Conservation (phyloP, 345 rosid species). For the Noccaea bulbosa region DNA sequence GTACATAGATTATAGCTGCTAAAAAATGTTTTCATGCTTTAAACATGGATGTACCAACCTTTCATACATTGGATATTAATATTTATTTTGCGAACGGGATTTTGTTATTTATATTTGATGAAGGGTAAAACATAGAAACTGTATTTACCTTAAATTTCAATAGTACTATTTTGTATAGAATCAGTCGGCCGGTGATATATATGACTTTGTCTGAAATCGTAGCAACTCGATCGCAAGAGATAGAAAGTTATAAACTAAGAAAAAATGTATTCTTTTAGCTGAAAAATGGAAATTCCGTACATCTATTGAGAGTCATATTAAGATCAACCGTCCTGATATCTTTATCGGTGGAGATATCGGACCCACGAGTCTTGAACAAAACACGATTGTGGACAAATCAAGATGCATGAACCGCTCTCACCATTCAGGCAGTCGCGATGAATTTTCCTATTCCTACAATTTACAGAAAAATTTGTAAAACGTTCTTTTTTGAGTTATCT, state of each 20-base stretch:
- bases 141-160: background rate
- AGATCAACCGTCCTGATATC: background rate
- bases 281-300: background rate
- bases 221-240: background rate
- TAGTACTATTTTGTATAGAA: background rate
- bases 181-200: background rate
- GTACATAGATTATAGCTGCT: background rate
- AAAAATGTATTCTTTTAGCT: slow-evolving; percentile 9
- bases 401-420: slow-evolving; percentile 46
- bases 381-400: slow-evolving; percentile 27
- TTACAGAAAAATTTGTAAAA: background rate
- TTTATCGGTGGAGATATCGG: slow-evolving; percentile 13
- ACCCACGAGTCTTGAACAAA: slow-evolving; percentile 24
- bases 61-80: slow-evolving; percentile 4
- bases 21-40: slow-evolving; percentile 12
- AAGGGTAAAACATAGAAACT: background rate
- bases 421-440: slow-evolving; percentile 21
- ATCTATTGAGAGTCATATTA: slow-evolving; percentile 35
- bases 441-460: slow-evolving; percentile 20
- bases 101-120: background rate
- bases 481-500: background rate
- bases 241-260: too few relatives aligned
- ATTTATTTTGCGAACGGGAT: background rate
- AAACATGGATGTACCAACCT: slow-evolving; percentile 16
- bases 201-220: background rate